Evolutionary conservation across 2,329 filamentous ascomycete species (phyloP), one percentile per base, ranked within the genome.

Genomic region (Pestalotiopsis fici): DNA sequence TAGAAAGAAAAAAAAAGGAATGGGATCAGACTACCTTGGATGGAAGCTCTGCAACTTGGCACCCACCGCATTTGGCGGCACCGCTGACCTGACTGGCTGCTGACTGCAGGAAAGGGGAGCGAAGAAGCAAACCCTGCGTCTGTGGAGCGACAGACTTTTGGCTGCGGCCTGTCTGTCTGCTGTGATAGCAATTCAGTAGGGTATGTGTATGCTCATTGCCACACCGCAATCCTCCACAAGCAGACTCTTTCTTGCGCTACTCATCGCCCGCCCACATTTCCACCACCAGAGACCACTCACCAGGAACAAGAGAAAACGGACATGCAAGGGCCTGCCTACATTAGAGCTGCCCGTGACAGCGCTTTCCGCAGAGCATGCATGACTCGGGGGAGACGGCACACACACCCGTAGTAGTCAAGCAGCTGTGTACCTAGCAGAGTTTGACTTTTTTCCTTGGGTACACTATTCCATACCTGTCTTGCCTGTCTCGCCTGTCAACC

Each of bases 351-450:
- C 11, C 50, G 12, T 21, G 50, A 43, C 23, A 35, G 15, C 25
- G 50, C 43, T 64, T 37, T 56, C 31, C 21, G 31, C 31, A 25
- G 37, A 43, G 62, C 31, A 64, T n/a, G n/a, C n/a, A 64, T 64
- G 62, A 56, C 62, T 55, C 62, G 62, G 62, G 21, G 37, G 13
- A 18, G 21, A 12, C 39, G 39, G 62, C 62, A 63, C n/a, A 3
- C 9, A 37, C 11, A n/a, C 25, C 60, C 13, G 11, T 11, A 35
- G 31, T 7, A 35, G 31, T 35, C 31, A 35, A 35, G 31, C 11
- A 7, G 31, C 5, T 35, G 31, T 12, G 15, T 31, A 50, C 37
- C 35, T 12, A n/a, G 27, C 60, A 43, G 63, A 21, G 39, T 43
- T 27, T 35, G 23, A 55, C 37, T 43, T 25, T 18, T 15, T 47